phyloP scores from a whole-genome alignment of 257 asterid species.

The Lantana camara region DNA sequence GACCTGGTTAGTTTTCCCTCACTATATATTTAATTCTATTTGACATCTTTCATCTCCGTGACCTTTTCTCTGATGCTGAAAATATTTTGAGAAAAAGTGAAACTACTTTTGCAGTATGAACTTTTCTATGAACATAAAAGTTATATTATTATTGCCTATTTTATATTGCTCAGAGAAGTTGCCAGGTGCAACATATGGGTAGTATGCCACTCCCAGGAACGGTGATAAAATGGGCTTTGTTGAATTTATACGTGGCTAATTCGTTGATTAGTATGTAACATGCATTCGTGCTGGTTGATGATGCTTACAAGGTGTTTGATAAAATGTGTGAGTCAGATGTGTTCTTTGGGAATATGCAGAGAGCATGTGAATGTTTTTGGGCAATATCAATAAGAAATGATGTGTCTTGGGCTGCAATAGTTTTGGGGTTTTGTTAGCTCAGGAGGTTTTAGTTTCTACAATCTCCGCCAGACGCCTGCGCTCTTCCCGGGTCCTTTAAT shows the following conservation, averaged over 20 bases:
- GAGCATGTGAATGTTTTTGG: no score
- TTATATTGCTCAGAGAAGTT: background rate
- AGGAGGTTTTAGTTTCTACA: conserved; percentile 74
- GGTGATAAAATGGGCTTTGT: conserved; percentile 42
- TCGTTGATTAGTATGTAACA: conserved; percentile 58
- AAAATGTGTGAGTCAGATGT: no score
- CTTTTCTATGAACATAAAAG: no score
- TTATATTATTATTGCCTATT: conserved; percentile 6
- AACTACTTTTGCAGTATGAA: conserved; percentile 3
- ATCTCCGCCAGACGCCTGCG: no score
- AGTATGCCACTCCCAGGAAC: conserved; percentile 7
- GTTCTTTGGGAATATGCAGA: no score
- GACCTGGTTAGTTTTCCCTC: conserved; percentile 52
- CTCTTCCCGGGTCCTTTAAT: conserved; percentile 69
- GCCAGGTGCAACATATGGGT: background rate
- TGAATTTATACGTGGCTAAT: conserved; percentile 58
- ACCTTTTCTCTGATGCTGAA: conserved; percentile 11
- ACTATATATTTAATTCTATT: background rate
- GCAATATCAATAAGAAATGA: conserved; percentile 64
- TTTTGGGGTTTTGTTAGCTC: conserved; percentile 64
- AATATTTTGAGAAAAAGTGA: background rate
- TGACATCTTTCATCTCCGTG: conserved; percentile 17
- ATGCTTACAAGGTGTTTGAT: conserved; percentile 55
- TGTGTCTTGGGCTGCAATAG: conserved; percentile 80
- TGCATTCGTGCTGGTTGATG: conserved; percentile 39